phyloP scores from a whole-genome alignment of 129 eudicot genomes.

The Cynara cardunculus region DNA sequence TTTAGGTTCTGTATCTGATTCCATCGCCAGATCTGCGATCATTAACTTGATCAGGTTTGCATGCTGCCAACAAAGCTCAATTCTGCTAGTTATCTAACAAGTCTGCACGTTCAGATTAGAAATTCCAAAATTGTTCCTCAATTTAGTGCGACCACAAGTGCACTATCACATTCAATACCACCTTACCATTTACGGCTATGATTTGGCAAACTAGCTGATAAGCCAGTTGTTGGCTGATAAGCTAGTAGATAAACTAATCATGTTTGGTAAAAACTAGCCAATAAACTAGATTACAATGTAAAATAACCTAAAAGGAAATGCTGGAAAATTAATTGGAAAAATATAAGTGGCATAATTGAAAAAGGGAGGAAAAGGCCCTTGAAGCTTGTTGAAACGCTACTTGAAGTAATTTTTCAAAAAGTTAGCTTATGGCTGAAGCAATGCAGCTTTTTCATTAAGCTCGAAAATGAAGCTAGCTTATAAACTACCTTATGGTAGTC shows the following conservation, averaged over 20 bases:
- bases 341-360: not conserved
- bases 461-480: not conserved
- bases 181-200: not conserved
- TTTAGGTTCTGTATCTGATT: slow-evolving; percentile 22
- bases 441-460: not conserved
- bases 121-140: not conserved
- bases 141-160: not conserved
- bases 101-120: not conserved
- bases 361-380: not conserved
- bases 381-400: not conserved
- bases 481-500: not conserved
- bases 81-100: not conserved
- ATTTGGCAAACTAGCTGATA: not conserved
- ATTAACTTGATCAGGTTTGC: slow-evolving; percentile 1
- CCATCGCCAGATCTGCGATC: slow-evolving; percentile 28
- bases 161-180: too few relatives aligned
- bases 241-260: not conserved
- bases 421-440: not conserved
- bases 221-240: not conserved
- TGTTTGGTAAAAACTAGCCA: not conserved
- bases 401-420: not conserved
- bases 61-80: not conserved
- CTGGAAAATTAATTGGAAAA: not conserved
- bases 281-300: not conserved
- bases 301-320: not conserved